Conservation (phyloP, 1,284 basidiomycete species). For the Peniophora sp. region DNA sequence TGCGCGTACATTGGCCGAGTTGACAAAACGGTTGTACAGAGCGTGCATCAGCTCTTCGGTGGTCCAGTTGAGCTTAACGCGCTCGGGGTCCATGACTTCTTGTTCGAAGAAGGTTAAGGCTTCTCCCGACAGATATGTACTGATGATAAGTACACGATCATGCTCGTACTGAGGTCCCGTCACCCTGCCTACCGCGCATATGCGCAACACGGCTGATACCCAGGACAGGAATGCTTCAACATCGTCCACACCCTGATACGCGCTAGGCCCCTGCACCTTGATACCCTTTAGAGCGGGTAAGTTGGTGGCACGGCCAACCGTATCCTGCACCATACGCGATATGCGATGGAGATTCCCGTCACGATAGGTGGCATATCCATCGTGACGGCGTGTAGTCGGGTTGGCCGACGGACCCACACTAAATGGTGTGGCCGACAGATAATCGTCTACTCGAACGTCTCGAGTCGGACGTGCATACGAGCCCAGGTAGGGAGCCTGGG, state of each 20-base stretch:
- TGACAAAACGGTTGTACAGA: neutral
- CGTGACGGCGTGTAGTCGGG: no score
- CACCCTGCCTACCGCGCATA: neutral
- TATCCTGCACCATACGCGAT: neutral
- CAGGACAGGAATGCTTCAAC: neutral
- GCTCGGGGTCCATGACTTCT: neutral
- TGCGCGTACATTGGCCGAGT: neutral
- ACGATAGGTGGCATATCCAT: neutral
- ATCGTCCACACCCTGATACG: neutral
- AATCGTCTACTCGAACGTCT: no score
- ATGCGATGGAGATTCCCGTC: neutral
- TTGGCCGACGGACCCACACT: no score
- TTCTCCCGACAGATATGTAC: neutral
- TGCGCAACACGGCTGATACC: neutral
- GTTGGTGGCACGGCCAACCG: neutral
- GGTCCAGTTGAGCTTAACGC: neutral
- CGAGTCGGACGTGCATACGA: no score
- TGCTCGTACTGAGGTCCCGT: neutral
- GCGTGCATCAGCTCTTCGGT: neutral
- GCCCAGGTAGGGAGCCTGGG: no score
- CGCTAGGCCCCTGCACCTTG: neutral
- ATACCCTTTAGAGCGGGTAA: neutral
- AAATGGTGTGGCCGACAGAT: no score
- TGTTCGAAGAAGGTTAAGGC: neutral
- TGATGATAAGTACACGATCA: neutral